These are phyloP conservation scores for Lasiodiplodia citricola DNA, from an alignment of 2,329 filamentous ascomycete genomes.

Conservation along the genomic window DNA sequence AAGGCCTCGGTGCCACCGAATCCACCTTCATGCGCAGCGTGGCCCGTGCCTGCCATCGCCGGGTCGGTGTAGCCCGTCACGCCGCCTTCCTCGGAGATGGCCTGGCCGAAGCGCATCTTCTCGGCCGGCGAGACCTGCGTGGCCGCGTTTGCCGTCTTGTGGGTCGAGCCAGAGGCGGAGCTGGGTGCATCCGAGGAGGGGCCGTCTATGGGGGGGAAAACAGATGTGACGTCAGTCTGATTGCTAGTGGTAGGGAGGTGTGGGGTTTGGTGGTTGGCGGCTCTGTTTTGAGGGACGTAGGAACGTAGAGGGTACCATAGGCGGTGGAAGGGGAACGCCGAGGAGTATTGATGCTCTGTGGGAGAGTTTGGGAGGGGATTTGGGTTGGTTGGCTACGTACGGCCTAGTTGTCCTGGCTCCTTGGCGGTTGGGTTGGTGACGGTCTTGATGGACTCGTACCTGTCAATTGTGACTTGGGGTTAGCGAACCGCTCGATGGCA, in stretches of 20 bases:
- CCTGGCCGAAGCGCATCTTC: conserved; percentile 62
- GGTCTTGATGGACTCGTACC: conserved; percentile 64
- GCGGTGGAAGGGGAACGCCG: no score
- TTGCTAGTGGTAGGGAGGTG: conserved; percentile 28
- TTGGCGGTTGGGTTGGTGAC: conserved; percentile 58
- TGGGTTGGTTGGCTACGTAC: conserved; percentile 40
- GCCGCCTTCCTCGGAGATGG: conserved; percentile 59
- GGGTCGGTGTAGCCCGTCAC: conserved; percentile 58
- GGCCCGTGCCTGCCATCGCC: conserved; percentile 31
- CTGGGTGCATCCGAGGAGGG: conserved; percentile 27
- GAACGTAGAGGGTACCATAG: no score
- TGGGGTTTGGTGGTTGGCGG: conserved; percentile 3
- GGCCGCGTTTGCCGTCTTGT: conserved; percentile 46
- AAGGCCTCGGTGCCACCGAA: conserved; percentile 36
- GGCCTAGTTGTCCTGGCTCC: conserved; percentile 62
- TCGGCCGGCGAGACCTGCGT: conserved; percentile 48
- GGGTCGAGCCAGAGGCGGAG: conserved; percentile 37
- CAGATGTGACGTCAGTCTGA: conserved; percentile 19
- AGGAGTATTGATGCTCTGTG: neutral
- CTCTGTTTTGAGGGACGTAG: no score
- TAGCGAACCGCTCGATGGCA: neutral
- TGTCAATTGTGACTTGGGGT: conserved; percentile 32
- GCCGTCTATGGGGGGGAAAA: neutral
- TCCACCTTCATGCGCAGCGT: conserved; percentile 47
- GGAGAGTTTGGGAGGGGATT: neutral